Conservation (phyloP, 2,329 filamentous ascomycete species). For the Sclerotinia subarctica region DNA sequence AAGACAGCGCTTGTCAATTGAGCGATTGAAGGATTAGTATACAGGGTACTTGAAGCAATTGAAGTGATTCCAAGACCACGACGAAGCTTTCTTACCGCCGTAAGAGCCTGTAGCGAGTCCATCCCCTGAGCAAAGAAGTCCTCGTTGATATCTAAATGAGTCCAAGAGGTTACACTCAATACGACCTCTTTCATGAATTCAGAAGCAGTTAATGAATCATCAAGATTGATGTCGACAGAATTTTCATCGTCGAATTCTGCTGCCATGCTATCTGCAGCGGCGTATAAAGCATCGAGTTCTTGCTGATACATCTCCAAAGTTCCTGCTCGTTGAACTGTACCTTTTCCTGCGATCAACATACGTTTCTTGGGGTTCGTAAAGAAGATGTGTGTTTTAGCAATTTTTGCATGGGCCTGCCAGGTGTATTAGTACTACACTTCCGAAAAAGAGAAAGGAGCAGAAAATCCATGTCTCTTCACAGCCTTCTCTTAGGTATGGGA, state of each 20-base stretch:
- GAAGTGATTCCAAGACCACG: background rate
- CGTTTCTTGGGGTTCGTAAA: constrained; percentile 37
- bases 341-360: constrained; percentile 40
- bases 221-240: background rate
- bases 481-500: constrained; percentile 19
- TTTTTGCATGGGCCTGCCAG: constrained; percentile 29
- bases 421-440: background rate
- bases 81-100: background rate
- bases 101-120: background rate
- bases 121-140: background rate
- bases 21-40: background rate
- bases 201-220: background rate
- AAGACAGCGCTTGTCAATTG: background rate
- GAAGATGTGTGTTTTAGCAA: constrained; percentile 34
- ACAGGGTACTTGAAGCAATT: background rate
- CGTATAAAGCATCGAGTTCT: constrained; percentile 3
- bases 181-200: background rate
- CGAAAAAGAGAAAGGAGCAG: constrained; percentile 27
- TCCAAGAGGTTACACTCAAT: background rate
- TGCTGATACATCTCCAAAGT: constrained; percentile 30
- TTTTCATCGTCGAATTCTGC: background rate
- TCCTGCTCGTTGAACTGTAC: constrained; percentile 38
- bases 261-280: background rate
- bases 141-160: background rate
- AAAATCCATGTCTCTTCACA: constrained; percentile 29